Conservation (phyloP, 2,329 filamentous ascomycete species). For the Beauveria australis region DNA sequence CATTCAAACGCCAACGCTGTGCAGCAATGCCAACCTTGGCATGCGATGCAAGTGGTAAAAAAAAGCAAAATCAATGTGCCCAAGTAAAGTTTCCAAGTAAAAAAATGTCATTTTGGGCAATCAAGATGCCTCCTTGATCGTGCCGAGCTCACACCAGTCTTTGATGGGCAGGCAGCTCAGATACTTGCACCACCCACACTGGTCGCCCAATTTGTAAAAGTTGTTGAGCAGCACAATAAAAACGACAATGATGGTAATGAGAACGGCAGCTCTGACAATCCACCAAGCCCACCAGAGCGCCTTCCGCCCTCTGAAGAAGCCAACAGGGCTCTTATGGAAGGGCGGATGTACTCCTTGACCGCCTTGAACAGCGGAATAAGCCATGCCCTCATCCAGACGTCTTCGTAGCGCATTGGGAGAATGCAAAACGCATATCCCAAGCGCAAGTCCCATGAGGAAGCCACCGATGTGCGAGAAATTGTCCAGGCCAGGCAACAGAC, state of each 20-base stretch:
- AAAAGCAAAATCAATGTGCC: constrained; percentile 3
- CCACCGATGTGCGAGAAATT: constrained; percentile 98
- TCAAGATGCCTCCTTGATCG: constrained; percentile 18
- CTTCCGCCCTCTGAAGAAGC: constrained; percentile 88
- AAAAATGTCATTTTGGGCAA: neutral
- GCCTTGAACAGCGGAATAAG: constrained; percentile 61
- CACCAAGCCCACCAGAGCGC: constrained; percentile 98
- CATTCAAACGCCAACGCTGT: constrained; percentile 27
- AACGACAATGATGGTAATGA: constrained; percentile 73
- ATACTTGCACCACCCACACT: constrained; percentile 91
- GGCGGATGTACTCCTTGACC: constrained; percentile 38
- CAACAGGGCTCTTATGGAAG: constrained; percentile 55
- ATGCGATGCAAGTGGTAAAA: constrained; percentile 9
- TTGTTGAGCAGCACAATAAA: constrained; percentile 85
- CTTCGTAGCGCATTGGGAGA: constrained; percentile 74
- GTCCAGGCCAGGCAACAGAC: constrained; percentile 84
- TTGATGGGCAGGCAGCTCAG: constrained; percentile 75
- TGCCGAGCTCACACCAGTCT: constrained; percentile 55
- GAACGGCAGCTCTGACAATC: constrained; percentile 69
- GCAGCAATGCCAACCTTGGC: constrained; percentile 14
- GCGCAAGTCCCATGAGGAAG: constrained; percentile 81
- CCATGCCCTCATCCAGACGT: constrained; percentile 61
- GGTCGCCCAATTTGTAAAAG: constrained; percentile 73
- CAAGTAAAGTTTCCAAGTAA: constrained; percentile 9
- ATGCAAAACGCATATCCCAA: constrained; percentile 81